Base-by-base conservation (phyloP, 106 monocot genomes). In the Allium fistulosum region DNA sequence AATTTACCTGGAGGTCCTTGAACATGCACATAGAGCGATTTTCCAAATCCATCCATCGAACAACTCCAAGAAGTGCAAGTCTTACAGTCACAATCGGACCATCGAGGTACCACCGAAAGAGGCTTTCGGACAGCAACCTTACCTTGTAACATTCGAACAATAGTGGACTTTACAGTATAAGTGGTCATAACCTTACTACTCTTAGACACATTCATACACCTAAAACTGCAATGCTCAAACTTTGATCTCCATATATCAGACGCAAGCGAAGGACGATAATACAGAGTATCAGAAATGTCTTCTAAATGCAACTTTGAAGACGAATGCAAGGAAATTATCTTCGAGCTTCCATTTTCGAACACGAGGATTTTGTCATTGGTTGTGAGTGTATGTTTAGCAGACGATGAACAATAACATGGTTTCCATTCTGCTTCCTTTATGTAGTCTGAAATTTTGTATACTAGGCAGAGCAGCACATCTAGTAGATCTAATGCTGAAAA, bases 1-100 rank as follows among this genome's bases (percentile, higher is more conserved):
- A 47, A 17, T 8, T 27, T 77, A 86, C 84, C 91, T 91, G 47
- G 61, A 8, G 93, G 85, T 3, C 70, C 78, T 16, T 95, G 71
- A 9, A 67, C 63, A 45, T 75, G 87, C 28, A 84, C 85, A 64
- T 81, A 81, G 65, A 95, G 91, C 11, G 59, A 26, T 70, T 22
- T 56, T 67, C 14, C 26, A 11, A 71, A 9, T 53, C 58, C 10
- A 10, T 59, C 48, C 17, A 55, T 14, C 7, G 84, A 58, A 14
- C 17, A 58, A 79, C 73, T 81, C 94, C 94, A 95, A 37, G 71
- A 74, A 58, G 72, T 81, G 73, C 95, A 95, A 49, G 59, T 58
- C 72, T 78, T 78, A 75, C 95, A 91, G 80, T 78, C 77, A 74
- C 95, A 95, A 73, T 95, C 95, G 17, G 95, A 95, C 95, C 95